Evolutionary conservation across 2,329 filamentous ascomycete genomes (phyloP), one percentile per base, ranked within the genome.

Genomic region (Claviceps humidiphila): DNA sequence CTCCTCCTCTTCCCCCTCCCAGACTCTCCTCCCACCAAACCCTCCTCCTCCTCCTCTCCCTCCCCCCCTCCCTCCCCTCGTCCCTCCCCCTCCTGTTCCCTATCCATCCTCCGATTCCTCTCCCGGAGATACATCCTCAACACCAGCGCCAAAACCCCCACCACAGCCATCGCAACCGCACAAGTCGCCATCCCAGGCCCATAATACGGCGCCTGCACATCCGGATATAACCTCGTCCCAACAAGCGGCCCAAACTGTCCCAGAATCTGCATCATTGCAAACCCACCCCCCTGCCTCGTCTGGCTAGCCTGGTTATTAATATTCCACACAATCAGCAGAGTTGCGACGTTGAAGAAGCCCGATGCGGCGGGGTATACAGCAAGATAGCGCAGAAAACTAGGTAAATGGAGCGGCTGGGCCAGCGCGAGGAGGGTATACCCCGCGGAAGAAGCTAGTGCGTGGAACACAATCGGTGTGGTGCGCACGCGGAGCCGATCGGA

Each of bases 291-390:
- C 58, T 86, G 85, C 6, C 81, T 78, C 50, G 78, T 79, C 55
- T 83, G 80, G 13, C 74, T 81, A 51, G 77, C 70, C 63, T 93
- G 87, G 66, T 95, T 95, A 63, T 95, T 94, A 62, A 95, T 79
- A 39, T 80, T 87, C 89, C 89, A 95, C 1, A 87, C 85, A 53
- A 95, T 86, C 58, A 90, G 84, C 37, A 95, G 75, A 0, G 88
- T 89, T 53, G 95, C 85, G 20, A 88, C 85, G 54, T 79, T 82
- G 72, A 95, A 91, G 68, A 95, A 93, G 4, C 89, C 89, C 1
- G 81, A 72, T 2, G 83, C 78, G 2, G 89, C 88, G 0, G 87
- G 88, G 64, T 85, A 95, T 7, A 95, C 76, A 52, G 82, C 85
- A 5, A 84, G 60, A 61, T 95, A 95, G 17, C 88, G 76, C 40